Percentiles rank a stretch among this genome's conserved stretches.
Evolutionary conservation across 225 moss, liverwort and hornwort species (phyloP).

Genomic region (Pseudisothecium myosuroides): DNA sequence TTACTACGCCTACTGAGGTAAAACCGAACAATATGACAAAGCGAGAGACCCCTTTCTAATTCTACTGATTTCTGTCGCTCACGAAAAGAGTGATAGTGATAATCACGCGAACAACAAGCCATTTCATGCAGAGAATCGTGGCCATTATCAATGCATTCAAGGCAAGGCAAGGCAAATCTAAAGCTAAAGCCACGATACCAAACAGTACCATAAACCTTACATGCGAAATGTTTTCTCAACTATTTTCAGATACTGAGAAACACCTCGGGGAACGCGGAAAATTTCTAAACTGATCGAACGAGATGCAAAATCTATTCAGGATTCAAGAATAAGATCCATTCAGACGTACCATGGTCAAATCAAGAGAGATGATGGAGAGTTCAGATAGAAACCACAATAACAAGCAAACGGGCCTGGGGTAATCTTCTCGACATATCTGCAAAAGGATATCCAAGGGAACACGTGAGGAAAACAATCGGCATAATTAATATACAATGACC

Average conservation of each 20-base stretch:
- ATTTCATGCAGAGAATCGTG: neutral
- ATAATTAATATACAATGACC: neutral
- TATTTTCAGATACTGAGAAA: neutral
- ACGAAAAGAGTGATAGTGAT: neutral
- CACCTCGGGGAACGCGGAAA: neutral
- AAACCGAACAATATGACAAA: neutral
- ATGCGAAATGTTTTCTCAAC: neutral
- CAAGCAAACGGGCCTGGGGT: constrained; percentile 52
- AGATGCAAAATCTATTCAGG: neutral
- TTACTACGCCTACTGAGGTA: neutral
- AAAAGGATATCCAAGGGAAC: neutral
- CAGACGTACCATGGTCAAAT: constrained; percentile 62
- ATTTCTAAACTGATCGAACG: neutral
- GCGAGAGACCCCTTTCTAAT: neutral
- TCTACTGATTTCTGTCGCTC: neutral
- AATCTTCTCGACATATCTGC: constrained; percentile 85
- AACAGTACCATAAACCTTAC: neutral
- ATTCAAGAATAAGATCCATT: neutral
- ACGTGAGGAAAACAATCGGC: neutral
- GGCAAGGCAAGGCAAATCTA: neutral
- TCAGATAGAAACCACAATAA: constrained; percentile 69
- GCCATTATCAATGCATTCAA: neutral
- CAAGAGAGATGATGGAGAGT: constrained; percentile 65
- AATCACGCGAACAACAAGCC: neutral
- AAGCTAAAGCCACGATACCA: neutral